These are phyloP conservation scores for Mycena rebaudengoi DNA, from an alignment of 768 basidiomycete genomes.

Conservation along the genomic window DNA sequence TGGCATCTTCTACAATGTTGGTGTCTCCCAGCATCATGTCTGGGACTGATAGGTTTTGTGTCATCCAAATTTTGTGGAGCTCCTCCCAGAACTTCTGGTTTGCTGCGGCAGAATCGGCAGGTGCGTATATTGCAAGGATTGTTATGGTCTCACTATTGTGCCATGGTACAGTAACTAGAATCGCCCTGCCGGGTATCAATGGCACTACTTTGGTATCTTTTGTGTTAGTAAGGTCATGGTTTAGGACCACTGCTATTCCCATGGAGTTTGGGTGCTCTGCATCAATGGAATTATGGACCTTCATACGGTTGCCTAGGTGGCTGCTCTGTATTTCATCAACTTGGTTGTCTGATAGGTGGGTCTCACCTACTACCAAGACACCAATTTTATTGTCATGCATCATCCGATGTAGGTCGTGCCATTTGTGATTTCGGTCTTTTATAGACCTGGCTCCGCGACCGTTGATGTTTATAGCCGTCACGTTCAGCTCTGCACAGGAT, in stretches of 20 bases:
- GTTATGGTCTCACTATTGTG: neutral
- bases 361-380: slow-evolving; percentile 22
- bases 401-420: slow-evolving; percentile 19
- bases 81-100: slow-evolving; percentile 25
- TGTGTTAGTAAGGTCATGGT: slow-evolving; percentile 20
- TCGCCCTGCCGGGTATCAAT: slow-evolving; percentile 7
- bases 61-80: neutral
- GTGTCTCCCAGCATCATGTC: slow-evolving; percentile 13
- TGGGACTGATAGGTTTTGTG: neutral
- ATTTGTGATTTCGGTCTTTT: slow-evolving; percentile 9
- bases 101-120: slow-evolving; percentile 1
- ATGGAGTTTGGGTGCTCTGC: neutral
- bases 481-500: neutral
- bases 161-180: slow-evolving; percentile 11
- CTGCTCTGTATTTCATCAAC: slow-evolving; percentile 1
- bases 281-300: slow-evolving; percentile 5
- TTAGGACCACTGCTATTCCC: slow-evolving; percentile 27
- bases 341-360: slow-evolving; percentile 20
- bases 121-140: slow-evolving; percentile 30
- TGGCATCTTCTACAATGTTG: neutral
- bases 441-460: slow-evolving; percentile 18
- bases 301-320: neutral
- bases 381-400: slow-evolving; percentile 20
- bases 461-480: slow-evolving; percentile 20
- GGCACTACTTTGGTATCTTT: neutral